Percentiles rank a stretch among this genome's conserved stretches.
These are phyloP conservation scores for Saccharomycopsis crataegensis DNA, from an alignment of 1,139 yeast genomes.

Conservation along the genomic window DNA sequence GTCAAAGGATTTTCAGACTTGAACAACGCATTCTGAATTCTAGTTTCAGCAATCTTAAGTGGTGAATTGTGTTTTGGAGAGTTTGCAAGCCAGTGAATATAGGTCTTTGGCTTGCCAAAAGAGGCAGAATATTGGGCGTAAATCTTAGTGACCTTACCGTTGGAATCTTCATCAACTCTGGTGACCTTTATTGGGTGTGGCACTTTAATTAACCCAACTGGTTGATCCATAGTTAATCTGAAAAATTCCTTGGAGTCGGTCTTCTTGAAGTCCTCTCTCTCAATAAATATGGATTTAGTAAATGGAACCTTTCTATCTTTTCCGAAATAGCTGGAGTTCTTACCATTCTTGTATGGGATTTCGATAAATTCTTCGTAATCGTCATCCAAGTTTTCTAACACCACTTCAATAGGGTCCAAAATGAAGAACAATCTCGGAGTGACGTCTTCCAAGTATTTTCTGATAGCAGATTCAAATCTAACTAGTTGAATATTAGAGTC, in stretches of 20 bases:
- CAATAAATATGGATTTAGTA: constrained; percentile 72
- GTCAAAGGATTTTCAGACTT: constrained; percentile 86
- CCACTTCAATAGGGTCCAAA: constrained; percentile 76
- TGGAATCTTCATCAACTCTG: constrained; percentile 48
- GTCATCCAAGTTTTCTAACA: constrained; percentile 75
- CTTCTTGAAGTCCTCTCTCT: constrained; percentile 79
- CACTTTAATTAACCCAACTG: constrained; percentile 93
- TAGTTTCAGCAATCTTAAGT: constrained; percentile 60
- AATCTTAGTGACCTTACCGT: constrained; percentile 61
- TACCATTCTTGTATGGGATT: constrained; percentile 88
- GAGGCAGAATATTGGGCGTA: constrained; percentile 64
- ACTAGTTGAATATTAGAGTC: constrained; percentile 85
- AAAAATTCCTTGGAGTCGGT: constrained; percentile 56
- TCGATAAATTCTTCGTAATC: constrained; percentile 61
- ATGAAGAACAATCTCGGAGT: constrained; percentile 96
- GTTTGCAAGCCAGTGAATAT: constrained; percentile 93
- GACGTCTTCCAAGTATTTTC: constrained; percentile 80
- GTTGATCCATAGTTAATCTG: constrained; percentile 82
- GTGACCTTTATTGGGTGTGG: constrained; percentile 77
- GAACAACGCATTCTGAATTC: constrained; percentile 84
- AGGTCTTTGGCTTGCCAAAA: constrained; percentile 79
- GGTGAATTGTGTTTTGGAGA: constrained; percentile 55
- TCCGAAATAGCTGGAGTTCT: constrained; percentile 54
- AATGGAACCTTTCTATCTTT: constrained; percentile 59
- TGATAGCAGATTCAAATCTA: constrained; percentile 83